Conservation (phyloP, 805 yeast species). For the Lachancea meyersii region DNA sequence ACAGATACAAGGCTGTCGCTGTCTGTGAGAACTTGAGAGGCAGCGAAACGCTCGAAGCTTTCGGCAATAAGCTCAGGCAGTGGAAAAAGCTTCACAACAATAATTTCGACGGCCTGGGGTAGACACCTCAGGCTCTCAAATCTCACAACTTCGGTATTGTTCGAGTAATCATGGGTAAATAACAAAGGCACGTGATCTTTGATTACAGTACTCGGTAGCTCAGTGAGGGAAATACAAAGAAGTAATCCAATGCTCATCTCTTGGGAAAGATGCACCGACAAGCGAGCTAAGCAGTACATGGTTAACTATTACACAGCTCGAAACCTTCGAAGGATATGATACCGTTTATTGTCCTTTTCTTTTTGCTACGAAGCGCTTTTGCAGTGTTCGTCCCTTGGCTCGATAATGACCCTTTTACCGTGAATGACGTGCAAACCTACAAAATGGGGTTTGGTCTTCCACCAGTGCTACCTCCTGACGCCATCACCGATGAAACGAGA, state of each 20-base stretch:
- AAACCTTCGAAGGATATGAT: background rate
- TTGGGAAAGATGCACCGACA: too few relatives aligned
- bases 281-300: too few relatives aligned
- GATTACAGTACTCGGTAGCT: too few relatives aligned
- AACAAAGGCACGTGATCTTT: background rate
- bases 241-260: background rate
- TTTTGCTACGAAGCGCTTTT: background rate
- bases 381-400: slow-evolving; percentile 10
- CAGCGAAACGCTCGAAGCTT: slow-evolving; percentile 6
- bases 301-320: background rate
- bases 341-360: background rate
- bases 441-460: slow-evolving; percentile 12
- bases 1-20: slow-evolving; percentile 25
- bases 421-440: background rate
- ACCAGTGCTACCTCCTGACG: slow-evolving; percentile 26
- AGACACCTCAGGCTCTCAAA: background rate
- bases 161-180: too few relatives aligned
- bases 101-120: slow-evolving; percentile 13
- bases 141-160: too few relatives aligned
- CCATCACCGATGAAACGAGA: slow-evolving; percentile 24
- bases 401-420: slow-evolving; percentile 9
- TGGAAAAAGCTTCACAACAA: slow-evolving; percentile 22
- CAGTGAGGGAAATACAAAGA: background rate
- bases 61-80: slow-evolving; percentile 12
- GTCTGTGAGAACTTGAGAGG: slow-evolving; percentile 18